Base-by-base conservation (phyloP, 495 filamentous ascomycete genomes). In the Xylaria curta region DNA sequence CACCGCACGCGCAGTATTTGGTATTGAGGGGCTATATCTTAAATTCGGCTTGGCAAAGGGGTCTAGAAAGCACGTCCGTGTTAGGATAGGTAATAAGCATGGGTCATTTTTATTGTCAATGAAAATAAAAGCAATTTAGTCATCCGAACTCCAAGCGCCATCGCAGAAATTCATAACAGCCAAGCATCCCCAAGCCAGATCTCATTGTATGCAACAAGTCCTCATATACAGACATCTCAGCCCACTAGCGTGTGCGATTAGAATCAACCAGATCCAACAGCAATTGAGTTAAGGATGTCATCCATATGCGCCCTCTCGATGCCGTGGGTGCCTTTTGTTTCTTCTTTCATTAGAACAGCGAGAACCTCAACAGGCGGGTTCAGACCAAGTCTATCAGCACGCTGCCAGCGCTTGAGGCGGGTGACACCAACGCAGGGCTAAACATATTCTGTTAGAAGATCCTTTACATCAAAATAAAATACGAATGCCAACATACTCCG, bases 1-100 rank as follows among this genome's bases (percentile, higher is more conserved):
- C 95, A 98, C 81, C 87, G 95, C 72, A 97, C 94, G 33, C 88
- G 95, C 75, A 96, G 94, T 75, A 97, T 98, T 73, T 98, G 95
- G 95, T 98, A 98, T 83, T 98, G 71, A 78, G 47, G 17, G 24
- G 3, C 28, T 54, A n/a, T 6, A 12, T 19, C 21, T 5, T 0
- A 3, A 51, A 12, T 28, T 62, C 24, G 21, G 26, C 26, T n/a
- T n/a, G 9, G 33, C 24, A 24, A 42, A 19, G 26, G 33, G n/a
- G 15, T 19, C 36, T 59, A 44, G 42, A 62, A 53, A 67, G 49
- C 33, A 24, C 12, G 12, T 26, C 42, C n/a, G 28, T 13, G 26
- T 47, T 60, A 9, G 40, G 40, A 59, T 53, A 31, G 28, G 28
- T 31, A 21, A 68, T 47, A 47, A 53, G 15, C 3, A 33, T 9